Base-by-base conservation (phyloP, 352 stramenopile genomes). In the Globisporangium sylvaticum region DNA sequence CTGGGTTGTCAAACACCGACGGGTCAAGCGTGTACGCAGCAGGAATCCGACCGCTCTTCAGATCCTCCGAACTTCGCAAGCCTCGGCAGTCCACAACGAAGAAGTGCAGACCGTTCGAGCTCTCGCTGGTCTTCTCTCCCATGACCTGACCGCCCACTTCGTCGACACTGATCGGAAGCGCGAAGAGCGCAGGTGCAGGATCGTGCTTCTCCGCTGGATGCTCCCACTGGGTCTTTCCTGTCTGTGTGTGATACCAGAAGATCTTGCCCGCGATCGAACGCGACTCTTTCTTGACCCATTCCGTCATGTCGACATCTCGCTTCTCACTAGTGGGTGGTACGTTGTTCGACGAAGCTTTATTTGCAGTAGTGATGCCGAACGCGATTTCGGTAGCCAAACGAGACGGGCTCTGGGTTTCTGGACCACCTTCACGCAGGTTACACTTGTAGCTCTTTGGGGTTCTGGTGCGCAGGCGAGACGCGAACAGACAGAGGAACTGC, bases 21-120 rank as follows among this genome's bases (percentile, higher is more conserved):
- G 86, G 84, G 48, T 94, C 86, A 4, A 94, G 67, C 20, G 83
- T 92, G 65, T 85, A 94, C 1, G 82, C 86, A 15, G 88, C 77
- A 7, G 86, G 86, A 58, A 94, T 94, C 2, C 79, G 79, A 39
- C 86, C 86, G 27, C 84, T 90, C 66, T 94, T 92, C 24, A 92
- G 61, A 29, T 94, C 86, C 20, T 91, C 79, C 0, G 86, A 94
- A 63, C 84, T 92, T 22, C 86, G 82, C 31, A 91, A 74, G 1
- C 78, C 83, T 44, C 86, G 79, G 37, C 84, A 92, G 62, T 94
- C 86, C 1, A 94, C 79, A 6, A 94, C 81, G 71, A 94, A 94
- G 71, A 85, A 94, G 6, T 77, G 77, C 42, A 89, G 72, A 9
- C 54, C 69, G 12, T 58, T 54, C 8, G 57, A 20, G 8, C 52